These are phyloP conservation scores for Glarea lozoyensis DNA, from an alignment of 495 filamentous ascomycete genomes.

Conservation along the genomic window DNA sequence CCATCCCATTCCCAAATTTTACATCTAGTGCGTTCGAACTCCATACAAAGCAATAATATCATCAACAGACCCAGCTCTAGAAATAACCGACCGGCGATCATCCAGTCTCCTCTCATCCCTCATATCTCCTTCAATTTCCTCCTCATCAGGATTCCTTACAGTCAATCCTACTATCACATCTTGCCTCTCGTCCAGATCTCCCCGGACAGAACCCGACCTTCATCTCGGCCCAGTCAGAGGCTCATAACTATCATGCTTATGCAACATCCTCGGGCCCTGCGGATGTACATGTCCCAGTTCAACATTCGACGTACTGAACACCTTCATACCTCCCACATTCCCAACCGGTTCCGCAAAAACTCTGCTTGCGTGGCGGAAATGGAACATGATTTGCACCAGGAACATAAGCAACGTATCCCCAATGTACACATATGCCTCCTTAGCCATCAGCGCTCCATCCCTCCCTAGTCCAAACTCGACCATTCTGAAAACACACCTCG, in stretches of 20 bases:
- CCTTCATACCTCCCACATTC: too few relatives aligned
- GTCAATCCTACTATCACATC: neutral
- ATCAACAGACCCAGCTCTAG: too few relatives aligned
- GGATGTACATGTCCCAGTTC: neutral
- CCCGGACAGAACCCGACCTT: too few relatives aligned
- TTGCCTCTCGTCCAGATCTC: neutral
- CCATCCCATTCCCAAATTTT: too few relatives aligned
- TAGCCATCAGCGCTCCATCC: constrained; percentile 35
- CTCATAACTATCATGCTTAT: neutral
- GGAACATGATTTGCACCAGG: constrained; percentile 37
- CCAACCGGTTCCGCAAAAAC: constrained; percentile 6
- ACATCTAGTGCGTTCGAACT: too few relatives aligned
- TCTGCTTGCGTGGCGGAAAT: constrained; percentile 16
- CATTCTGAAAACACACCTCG: constrained; percentile 50
- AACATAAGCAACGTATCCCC: constrained; percentile 56
- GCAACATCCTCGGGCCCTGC: neutral
- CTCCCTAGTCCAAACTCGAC: constrained; percentile 51
- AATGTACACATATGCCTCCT: constrained; percentile 53
- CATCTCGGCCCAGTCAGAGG: neutral
- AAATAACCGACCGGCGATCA: too few relatives aligned
- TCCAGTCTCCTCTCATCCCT: constrained; percentile 1
- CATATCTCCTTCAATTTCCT: neutral
- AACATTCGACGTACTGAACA: too few relatives aligned
- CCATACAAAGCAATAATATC: too few relatives aligned
- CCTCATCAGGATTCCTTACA: neutral